phyloP scores from a whole-genome alignment of 2,329 filamentous ascomycete species.

The Ceratocystis colombiana region DNA sequence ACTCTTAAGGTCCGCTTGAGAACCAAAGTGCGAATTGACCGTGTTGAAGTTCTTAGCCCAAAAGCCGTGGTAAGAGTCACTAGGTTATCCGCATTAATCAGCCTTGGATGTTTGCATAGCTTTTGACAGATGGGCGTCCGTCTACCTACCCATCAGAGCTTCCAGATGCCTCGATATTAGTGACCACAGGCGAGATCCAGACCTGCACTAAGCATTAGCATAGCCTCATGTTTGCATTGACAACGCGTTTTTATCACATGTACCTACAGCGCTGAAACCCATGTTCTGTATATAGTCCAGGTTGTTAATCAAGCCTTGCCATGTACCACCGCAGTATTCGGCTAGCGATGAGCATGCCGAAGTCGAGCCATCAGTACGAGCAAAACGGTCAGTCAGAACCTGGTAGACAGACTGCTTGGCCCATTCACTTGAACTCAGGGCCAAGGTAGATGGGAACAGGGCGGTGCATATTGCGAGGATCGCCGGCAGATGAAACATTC shows the following conservation, averaged over 20 bases:
- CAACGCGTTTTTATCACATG: background rate
- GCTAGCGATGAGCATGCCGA: slow-evolving; percentile 30
- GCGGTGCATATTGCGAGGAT: slow-evolving; percentile 4
- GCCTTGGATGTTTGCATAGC: background rate
- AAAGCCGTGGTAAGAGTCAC: slow-evolving; percentile 36
- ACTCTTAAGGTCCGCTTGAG: slow-evolving; percentile 39
- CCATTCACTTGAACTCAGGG: slow-evolving; percentile 33
- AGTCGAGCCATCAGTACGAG: slow-evolving; percentile 34
- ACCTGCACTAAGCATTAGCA: slow-evolving; percentile 27
- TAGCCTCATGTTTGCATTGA: background rate
- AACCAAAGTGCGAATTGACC: slow-evolving; percentile 43
- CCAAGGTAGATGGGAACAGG: slow-evolving; percentile 22
- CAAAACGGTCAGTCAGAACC: slow-evolving; percentile 38
- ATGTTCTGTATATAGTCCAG: slow-evolving; percentile 44
- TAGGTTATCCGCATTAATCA: slow-evolving; percentile 26
- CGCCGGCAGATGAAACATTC: slow-evolving; percentile 15
- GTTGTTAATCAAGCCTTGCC: slow-evolving; percentile 39
- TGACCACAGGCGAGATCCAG: slow-evolving; percentile 39
- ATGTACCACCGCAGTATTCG: slow-evolving; percentile 44
- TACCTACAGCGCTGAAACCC: slow-evolving; percentile 35
- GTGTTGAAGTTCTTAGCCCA: slow-evolving; percentile 35
- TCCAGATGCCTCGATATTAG: slow-evolving; percentile 34
- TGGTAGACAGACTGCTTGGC: slow-evolving; percentile 39
- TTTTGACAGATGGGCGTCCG: background rate
- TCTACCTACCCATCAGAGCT: slow-evolving; percentile 26